phyloP scores from a whole-genome alignment of 1,139 yeast species.

The Geotrichum klebahnii region DNA sequence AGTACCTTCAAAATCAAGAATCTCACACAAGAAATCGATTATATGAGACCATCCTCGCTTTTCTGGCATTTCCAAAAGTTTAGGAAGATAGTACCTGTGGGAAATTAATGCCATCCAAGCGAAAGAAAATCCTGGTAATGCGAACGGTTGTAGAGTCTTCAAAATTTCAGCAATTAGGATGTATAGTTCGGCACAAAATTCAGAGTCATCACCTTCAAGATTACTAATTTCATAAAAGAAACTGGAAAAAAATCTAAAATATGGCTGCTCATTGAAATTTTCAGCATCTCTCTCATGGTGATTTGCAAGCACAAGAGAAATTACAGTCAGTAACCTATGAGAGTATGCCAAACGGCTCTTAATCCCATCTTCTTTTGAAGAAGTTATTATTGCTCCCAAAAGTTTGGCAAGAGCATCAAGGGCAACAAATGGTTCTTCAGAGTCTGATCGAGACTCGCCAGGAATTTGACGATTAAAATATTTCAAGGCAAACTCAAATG shows the following conservation, averaged over 20 bases:
- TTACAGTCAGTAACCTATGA: conserved; percentile 60
- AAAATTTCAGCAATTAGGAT: conserved; percentile 63
- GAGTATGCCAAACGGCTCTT: conserved; percentile 38
- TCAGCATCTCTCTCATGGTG: conserved; percentile 64
- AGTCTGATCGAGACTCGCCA: conserved; percentile 35
- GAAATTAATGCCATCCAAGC: conserved; percentile 91
- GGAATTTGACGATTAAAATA: conserved; percentile 47
- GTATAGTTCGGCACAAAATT: conserved; percentile 51
- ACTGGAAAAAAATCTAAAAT: conserved; percentile 82
- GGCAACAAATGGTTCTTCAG: conserved; percentile 55
- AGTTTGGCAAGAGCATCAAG: conserved; percentile 80
- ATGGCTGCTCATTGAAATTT: conserved; percentile 84
- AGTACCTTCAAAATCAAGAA: conserved; percentile 59
- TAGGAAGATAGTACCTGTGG: conserved; percentile 86
- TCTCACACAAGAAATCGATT: conserved; percentile 57
- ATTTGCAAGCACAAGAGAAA: conserved; percentile 64
- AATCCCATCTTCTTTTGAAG: conserved; percentile 44
- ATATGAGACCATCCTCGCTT: conserved; percentile 58
- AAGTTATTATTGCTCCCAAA: conserved; percentile 56
- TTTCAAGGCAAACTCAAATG: conserved; percentile 69
- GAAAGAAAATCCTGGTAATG: conserved; percentile 90
- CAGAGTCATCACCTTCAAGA: conserved; percentile 37
- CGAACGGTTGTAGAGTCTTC: conserved; percentile 75
- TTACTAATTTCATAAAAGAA: conserved; percentile 53
- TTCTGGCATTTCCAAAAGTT: conserved; percentile 57